These are phyloP conservation scores for Penicillium brasilianum DNA, from an alignment of 2,329 filamentous ascomycete species.

Conservation along the genomic window DNA sequence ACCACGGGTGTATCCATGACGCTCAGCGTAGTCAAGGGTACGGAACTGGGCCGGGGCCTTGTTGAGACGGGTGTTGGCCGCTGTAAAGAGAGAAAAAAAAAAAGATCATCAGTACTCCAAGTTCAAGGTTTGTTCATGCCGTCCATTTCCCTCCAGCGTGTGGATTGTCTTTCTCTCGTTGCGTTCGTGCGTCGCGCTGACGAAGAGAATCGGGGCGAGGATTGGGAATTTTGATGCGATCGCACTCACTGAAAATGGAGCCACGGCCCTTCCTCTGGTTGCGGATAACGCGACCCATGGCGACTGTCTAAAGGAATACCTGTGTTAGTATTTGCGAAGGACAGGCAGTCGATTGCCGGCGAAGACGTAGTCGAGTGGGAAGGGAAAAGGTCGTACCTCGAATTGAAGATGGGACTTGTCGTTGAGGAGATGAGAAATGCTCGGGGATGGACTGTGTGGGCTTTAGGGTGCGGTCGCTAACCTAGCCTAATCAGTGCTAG, in stretches of 20 bases:
- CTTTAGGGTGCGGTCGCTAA: constrained; percentile 54
- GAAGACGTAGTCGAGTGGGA: constrained; percentile 33
- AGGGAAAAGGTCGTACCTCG: constrained; percentile 46
- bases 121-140: constrained; percentile 17
- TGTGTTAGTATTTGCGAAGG: constrained; percentile 43
- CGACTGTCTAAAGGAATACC: constrained; percentile 47
- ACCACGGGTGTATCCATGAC: constrained; percentile 96
- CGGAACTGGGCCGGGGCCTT: constrained; percentile 96
- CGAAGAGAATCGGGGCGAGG: constrained; percentile 24
- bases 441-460: constrained; percentile 49
- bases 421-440: constrained; percentile 50
- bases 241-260: constrained; percentile 74
- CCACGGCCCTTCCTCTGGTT: constrained; percentile 80
- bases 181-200: constrained; percentile 21
- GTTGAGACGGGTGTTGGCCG: constrained; percentile 86
- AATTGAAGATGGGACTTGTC: constrained; percentile 51
- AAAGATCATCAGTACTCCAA: constrained; percentile 41
- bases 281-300: constrained; percentile 73
- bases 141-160: not conserved
- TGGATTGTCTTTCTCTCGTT: constrained; percentile 21
- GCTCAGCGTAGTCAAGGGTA: constrained; percentile 93
- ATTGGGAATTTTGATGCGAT: constrained; percentile 38
- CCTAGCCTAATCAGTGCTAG: constrained; percentile 48
- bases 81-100: constrained; percentile 50
- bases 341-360: constrained; percentile 33